Evolutionary conservation across 2,329 filamentous ascomycete genomes (phyloP), one percentile per base, ranked within the genome.

Genomic region (Alternaria brassicae): DNA sequence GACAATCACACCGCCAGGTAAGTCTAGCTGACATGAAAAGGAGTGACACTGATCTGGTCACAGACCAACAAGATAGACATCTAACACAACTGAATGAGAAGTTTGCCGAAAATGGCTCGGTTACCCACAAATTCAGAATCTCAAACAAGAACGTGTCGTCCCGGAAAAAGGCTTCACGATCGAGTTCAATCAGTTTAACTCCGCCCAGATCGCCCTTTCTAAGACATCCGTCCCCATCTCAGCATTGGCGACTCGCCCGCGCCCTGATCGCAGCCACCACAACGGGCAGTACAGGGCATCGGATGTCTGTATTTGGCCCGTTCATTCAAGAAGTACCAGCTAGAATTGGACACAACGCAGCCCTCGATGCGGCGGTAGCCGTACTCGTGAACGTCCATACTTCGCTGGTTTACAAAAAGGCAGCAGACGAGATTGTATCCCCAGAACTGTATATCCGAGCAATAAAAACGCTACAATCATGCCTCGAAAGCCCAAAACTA

Each of bases 311-410:
- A 0, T 74, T 76, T 60, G 74, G 72, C 6, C 63, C 67, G 6
- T 76, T 76, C 34, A 75, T 75, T 5, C 66, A 61, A 25, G 69
- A 74, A 36, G 65, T 76, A 4, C 74, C 73, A 6, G 50, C 65
- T 21, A 60, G 74, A 39, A 69, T 75, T n/a, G 73, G 73, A 8
- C 65, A 73, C 45, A 76, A 70, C 47, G 59, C 68, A 19, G 74
- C 73, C 10, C 62, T 76, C 17, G 74, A 76, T 39, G 68, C 74
- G 13, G 71, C 73, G 21, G 72, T 71, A 10, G 68, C 67, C 30
- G 74, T 73, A 25, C 61, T 76, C 2, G 66, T 75, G 15, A 62
- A 71, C 30, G 71, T 69, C 6, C 71, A 75, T 42, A 65, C 63
- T 8, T 70, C 71, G 7, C 51, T 74, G 40, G 60, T 73, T 27